Evolutionary conservation across 2,329 filamentous ascomycete genomes (phyloP).

Genomic region (Cyclaneusma minus): DNA sequence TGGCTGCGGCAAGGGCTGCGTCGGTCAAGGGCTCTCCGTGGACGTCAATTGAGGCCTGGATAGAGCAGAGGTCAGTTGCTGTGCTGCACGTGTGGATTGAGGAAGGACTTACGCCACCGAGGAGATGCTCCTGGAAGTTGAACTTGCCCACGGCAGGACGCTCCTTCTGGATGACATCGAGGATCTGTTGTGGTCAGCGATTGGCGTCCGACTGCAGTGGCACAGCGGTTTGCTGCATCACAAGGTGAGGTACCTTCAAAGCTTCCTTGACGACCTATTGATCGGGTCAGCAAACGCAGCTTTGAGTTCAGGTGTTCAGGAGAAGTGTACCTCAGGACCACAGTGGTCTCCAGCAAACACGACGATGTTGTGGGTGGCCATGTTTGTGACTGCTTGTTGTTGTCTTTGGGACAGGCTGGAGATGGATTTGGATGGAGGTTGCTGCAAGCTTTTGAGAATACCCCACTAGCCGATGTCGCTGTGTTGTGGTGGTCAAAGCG

Average conservation of each 20-base stretch:
- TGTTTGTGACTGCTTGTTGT: too few relatives aligned
- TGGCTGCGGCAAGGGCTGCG: slow-evolving; percentile 67
- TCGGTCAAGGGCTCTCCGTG: slow-evolving; percentile 68
- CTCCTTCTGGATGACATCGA: slow-evolving; percentile 61
- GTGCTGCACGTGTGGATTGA: slow-evolving; percentile 1
- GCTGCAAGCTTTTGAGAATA: too few relatives aligned
- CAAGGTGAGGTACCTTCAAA: slow-evolving; percentile 47
- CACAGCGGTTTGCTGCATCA: slow-evolving; percentile 5
- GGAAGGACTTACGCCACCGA: slow-evolving; percentile 64
- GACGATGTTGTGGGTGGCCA: slow-evolving; percentile 63
- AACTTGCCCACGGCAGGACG: slow-evolving; percentile 59
- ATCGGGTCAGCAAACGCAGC: slow-evolving; percentile 4
- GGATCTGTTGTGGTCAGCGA: slow-evolving; percentile 35
- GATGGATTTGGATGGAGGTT: too few relatives aligned
- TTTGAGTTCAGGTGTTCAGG: slow-evolving; percentile 4
- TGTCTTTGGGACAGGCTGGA: too few relatives aligned
- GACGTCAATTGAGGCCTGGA: slow-evolving; percentile 77
- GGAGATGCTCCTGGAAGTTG: slow-evolving; percentile 76
- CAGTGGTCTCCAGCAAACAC: slow-evolving; percentile 75
- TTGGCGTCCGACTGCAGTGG: slow-evolving; percentile 12
- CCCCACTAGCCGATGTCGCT: too few relatives aligned
- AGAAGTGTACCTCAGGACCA: slow-evolving; percentile 57
- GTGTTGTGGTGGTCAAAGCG: too few relatives aligned
- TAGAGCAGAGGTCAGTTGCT: slow-evolving; percentile 1
- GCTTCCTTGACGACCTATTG: slow-evolving; percentile 66